These are phyloP conservation scores for Keithomyces neogunnii DNA, from an alignment of 2,329 filamentous ascomycete genomes.

Conservation along the genomic window DNA sequence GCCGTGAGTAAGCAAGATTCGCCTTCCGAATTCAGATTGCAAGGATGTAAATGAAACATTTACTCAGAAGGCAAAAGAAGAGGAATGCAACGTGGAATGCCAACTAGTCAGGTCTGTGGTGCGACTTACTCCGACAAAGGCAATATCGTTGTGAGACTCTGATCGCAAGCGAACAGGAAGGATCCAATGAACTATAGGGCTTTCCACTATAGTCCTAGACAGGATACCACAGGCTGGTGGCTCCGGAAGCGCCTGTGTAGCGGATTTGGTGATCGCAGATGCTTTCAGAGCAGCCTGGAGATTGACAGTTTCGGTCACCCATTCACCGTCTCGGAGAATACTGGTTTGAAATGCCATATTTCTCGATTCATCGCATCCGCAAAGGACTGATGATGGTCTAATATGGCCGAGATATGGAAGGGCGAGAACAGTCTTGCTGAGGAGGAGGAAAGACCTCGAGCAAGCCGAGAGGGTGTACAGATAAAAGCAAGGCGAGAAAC, in stretches of 20 bases:
- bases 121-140: constrained; percentile 67
- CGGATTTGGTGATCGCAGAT: constrained; percentile 22
- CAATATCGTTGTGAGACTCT: constrained; percentile 65
- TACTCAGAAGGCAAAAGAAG: neutral
- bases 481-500: no score
- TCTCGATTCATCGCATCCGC: constrained; percentile 10
- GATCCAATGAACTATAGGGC: constrained; percentile 67
- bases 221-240: constrained; percentile 61
- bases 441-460: no score
- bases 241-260: constrained; percentile 22
- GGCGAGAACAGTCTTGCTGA: no score
- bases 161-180: constrained; percentile 72
- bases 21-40: no score
- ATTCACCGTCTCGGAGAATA: constrained; percentile 44
- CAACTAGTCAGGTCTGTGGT: neutral
- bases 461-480: no score
- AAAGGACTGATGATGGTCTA: neutral
- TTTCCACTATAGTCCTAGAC: constrained; percentile 68
- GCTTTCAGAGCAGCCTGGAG: constrained; percentile 33
- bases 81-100: neutral
- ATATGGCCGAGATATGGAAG: neutral
- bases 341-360: constrained; percentile 44
- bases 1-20: constrained; percentile 1
- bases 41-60: neutral
- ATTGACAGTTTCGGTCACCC: constrained; percentile 46